Evolutionary conservation across 2,329 filamentous ascomycete genomes (phyloP), one percentile per base, ranked within the genome.

Genomic region (Aspergillus carbonarius): DNA sequence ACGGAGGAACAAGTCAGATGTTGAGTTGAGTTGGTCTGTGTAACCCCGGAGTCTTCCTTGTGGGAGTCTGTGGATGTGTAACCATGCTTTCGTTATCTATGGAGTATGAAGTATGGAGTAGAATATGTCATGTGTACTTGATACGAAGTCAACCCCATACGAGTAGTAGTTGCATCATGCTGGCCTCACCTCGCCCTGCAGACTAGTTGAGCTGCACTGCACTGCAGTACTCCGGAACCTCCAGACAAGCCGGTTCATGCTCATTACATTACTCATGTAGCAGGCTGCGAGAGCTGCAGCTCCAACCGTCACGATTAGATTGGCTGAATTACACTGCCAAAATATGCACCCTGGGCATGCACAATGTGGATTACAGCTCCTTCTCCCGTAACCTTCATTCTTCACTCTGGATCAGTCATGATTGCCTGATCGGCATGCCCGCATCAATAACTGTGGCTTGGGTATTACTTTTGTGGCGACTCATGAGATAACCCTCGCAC

Each of bases 391-490:
- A 27, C 37, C 51, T 32, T 30, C 35, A 44, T 54, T 44, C 39
- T 30, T 42, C 35, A 44, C 44, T 44, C 39, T 30, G 32, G 30
- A 42, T 27, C 50, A 42, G 50, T 42, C 50, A 53, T 39, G 20
- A 32, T 40, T 54, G 51, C 25, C 37, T 44, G 37, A 37, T 51
- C 30, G 30, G 48, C 34, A 37, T 51, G 12, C 34, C 30, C 37
- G 48, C 34, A 37, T 32, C n/a, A 13, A 18, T 37, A 17, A 6
- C 17, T 44, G 51, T 54, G 18, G 39, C 51, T 44, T 34, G 17
- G 27, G 35, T 53, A 40, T 35, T 10, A 18, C 7, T 27, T 9
- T 17, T 52, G 58, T 62, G 60, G 60, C 60, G 51, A 62, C 53
- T 57, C 23, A 23, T 5, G 3, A 23, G 23, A 23, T 23, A 23